phyloP scores from a whole-genome alignment of 2,329 filamentous ascomycete genomes.

The Fusarium irregulare region DNA sequence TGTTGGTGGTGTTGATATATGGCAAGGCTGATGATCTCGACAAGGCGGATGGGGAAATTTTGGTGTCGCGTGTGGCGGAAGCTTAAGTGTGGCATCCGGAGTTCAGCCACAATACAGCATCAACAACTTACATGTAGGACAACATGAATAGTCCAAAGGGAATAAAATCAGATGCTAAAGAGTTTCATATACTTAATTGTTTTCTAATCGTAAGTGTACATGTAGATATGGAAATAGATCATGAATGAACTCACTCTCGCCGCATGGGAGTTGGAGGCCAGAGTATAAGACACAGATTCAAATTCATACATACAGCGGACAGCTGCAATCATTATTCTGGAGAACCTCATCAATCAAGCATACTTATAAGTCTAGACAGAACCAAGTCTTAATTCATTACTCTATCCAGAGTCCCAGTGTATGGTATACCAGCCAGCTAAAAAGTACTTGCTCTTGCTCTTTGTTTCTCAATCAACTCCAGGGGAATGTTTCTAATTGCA shows the following conservation, averaged over 20 bases:
- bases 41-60: conserved; percentile 51
- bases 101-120: conserved; percentile 22
- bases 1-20: conserved; percentile 30
- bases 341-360: neutral
- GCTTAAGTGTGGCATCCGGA: conserved; percentile 27
- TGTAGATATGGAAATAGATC: neutral
- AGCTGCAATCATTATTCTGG: neutral
- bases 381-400: conserved; percentile 2
- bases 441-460: conserved; percentile 25
- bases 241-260: neutral
- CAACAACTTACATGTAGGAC: neutral
- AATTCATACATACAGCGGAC: neutral
- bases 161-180: neutral
- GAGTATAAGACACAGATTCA: neutral
- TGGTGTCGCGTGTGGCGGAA: conserved; percentile 35
- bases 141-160: neutral
- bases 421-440: conserved; percentile 14
- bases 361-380: neutral
- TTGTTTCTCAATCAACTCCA: conserved; percentile 12
- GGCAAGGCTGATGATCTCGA: conserved; percentile 48
- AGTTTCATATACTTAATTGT: fast-evolving
- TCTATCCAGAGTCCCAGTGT: conserved; percentile 10
- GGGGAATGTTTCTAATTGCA: conserved; percentile 1
- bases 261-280: neutral
- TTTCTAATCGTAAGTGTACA: neutral